Evolutionary conservation across 2,329 filamentous ascomycete species (phyloP), one percentile per base, ranked within the genome.

Genomic region (Epichloe coenophiala): DNA sequence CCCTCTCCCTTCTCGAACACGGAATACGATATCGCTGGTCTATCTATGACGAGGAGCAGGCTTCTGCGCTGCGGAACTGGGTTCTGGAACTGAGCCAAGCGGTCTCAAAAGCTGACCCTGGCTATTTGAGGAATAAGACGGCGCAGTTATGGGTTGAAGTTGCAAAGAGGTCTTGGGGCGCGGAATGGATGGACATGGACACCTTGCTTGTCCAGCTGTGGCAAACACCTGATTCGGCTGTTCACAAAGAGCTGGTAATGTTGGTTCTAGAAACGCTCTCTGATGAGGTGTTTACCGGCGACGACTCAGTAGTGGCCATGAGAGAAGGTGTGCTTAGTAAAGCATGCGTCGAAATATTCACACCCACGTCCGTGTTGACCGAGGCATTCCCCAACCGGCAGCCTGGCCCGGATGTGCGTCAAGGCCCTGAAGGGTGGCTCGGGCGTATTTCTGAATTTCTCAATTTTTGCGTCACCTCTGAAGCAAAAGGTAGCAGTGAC

Each of bases 171-270:
- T 86, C 81, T 63, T 98, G 93, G 93, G 88, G 78, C n/a, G 75
- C 80, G 35, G 86, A 93, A 54, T 98, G 94, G 93, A 82, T 86
- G 72, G 83, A 94, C 62, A 95, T 98, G 91, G 94, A 98, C 65
- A 71, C 81, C 55, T 76, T 86, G 61, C 76, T 98, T 50, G 79
- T 90, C 43, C 78, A 81, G 60, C 74, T 97, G 19, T 98, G 93
- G 93, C 83, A 89, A 64, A 66, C 76, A 15, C 74, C 74, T 17
- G 76, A 80, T 56, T 77, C 77, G 27, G 68, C 75, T 35, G 77
- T 77, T 7, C 78, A 83, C 64, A 93, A 94, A 67, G 86, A 93
- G 63, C 78, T 97, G 50, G 90, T 96, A 35, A 76, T 98, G 36
- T 85, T 84, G 53, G 80, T 97, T 43, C 75, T 98, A 47, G 93